Base-by-base conservation (phyloP, 176 grass and related monocot genomes). In the Musa itinerans region DNA sequence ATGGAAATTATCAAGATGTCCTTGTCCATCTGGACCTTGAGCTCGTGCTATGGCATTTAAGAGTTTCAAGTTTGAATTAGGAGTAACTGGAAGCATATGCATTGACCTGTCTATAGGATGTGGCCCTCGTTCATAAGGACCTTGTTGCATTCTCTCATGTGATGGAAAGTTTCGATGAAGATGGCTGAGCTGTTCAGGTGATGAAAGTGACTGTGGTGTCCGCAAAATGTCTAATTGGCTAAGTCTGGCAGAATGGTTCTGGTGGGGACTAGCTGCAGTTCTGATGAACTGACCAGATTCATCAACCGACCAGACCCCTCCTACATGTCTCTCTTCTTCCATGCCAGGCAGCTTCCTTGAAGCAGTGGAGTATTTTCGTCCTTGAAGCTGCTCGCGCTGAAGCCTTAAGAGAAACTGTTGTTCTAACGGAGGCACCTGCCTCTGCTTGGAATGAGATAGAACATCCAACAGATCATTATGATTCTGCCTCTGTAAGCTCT, bases 331-430 rank as follows among this genome's bases (percentile, higher is more conserved):
- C 84, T 99, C 95, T 85, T 92, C 93, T 80, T 96, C 93, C 69
- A 85, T 65, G 54, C 89, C 84, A 55, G 84, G 75, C 73, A 87
- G 85, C 17, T 92, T 83, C 11, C 93, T 80, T 10, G 92, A 63
- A 76, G 87, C 16, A 55, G 23, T 83, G 43, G 91, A 87, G 52
- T 92, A 79, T 58, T 99, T 88, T 20, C 84, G 88, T 71, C 89
- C 82, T 51, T 99, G 88, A 68, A 95, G 79, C 74, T 92, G 96
- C 68, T 99, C 96, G 1, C 89, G 91, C 65, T 99, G 95, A 83
- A 89, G 83, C 43, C 84, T 86, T 78, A 92, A 53, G 67, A 95
- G 79, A 83, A 91, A 76, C 75, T 99, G 96, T 79, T 99, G 96
- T 26, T 99, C 91, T 23, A 89, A 73, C 71, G 90, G 91, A 89